phyloP scores from a whole-genome alignment of 1,284 basidiomycete species.

The Xanthoconium separans region DNA sequence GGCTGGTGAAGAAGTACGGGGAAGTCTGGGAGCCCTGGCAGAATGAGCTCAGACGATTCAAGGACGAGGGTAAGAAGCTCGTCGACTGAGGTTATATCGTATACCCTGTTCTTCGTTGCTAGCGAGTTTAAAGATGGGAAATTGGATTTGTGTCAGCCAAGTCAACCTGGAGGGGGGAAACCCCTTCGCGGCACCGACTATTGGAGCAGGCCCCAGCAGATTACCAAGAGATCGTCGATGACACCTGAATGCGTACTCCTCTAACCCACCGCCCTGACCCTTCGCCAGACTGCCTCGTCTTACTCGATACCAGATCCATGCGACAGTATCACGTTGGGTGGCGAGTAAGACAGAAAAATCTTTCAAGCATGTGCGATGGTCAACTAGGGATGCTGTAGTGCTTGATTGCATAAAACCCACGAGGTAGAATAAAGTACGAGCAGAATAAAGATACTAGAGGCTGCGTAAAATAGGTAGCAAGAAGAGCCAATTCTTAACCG shows the following conservation, averaged over 20 bases:
- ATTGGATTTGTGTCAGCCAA: too few relatives aligned
- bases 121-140: too few relatives aligned
- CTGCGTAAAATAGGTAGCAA: neutral
- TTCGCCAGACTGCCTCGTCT: constrained; percentile 12
- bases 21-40: constrained; percentile 81
- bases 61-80: constrained; percentile 69
- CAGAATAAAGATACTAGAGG: constrained; percentile 4
- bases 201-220: constrained; percentile 13
- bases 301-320: constrained; percentile 18
- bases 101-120: neutral
- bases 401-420: neutral
- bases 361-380: neutral
- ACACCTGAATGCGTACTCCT: constrained; percentile 16
- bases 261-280: neutral
- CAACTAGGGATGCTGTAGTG: neutral
- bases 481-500: constrained; percentile 5
- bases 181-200: constrained; percentile 16
- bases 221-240: constrained; percentile 30
- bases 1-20: constrained; percentile 83
- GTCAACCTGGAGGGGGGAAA: constrained; percentile 18
- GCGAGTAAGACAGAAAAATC: too few relatives aligned
- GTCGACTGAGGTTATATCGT: constrained; percentile 20
- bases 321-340: too few relatives aligned
- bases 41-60: constrained; percentile 78
- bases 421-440: constrained; percentile 5